Evolutionary conservation across 345 rosid species (phyloP).

Genomic region (Heritiera fomes): DNA sequence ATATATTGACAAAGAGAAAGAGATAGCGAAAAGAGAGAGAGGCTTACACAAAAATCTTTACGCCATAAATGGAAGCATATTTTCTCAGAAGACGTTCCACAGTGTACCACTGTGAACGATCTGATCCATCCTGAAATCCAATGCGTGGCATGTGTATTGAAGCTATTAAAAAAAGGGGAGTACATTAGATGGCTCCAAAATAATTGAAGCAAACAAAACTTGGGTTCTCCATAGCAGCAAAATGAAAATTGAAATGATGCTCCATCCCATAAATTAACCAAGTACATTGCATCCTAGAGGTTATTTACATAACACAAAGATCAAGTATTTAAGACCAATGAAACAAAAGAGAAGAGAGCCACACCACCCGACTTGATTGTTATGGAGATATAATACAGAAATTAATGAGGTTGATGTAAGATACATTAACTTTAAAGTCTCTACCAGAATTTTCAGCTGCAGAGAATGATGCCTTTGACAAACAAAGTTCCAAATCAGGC

Average conservation of each 20-base stretch:
- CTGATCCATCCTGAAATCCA: constrained; percentile 72
- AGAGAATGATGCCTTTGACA: constrained; percentile 64
- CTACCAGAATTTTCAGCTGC: constrained; percentile 67
- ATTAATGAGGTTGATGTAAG: neutral
- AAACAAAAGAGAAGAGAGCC: neutral
- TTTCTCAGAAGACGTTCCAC: constrained; percentile 86
- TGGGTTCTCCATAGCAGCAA: neutral
- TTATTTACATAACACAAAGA: neutral
- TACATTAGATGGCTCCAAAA: neutral
- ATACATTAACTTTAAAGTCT: neutral
- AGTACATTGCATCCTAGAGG: neutral
- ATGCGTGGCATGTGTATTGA: constrained; percentile 93
- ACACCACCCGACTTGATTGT: neutral
- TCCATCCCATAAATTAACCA: neutral
- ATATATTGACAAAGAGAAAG: neutral
- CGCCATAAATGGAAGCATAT: constrained; percentile 65
- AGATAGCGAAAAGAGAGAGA: neutral
- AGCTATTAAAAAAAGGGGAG: constrained; percentile 36
- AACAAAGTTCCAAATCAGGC: constrained; percentile 72
- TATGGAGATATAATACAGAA: neutral
- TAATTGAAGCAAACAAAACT: constrained; percentile 1
- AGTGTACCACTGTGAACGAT: constrained; percentile 78
- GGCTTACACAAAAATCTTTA: constrained; percentile 71
- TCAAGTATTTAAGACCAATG: neutral
- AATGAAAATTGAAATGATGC: neutral